These are phyloP conservation scores for Abelmoschus esculentus DNA, from an alignment of 345 rosid species.

Conservation along the genomic window DNA sequence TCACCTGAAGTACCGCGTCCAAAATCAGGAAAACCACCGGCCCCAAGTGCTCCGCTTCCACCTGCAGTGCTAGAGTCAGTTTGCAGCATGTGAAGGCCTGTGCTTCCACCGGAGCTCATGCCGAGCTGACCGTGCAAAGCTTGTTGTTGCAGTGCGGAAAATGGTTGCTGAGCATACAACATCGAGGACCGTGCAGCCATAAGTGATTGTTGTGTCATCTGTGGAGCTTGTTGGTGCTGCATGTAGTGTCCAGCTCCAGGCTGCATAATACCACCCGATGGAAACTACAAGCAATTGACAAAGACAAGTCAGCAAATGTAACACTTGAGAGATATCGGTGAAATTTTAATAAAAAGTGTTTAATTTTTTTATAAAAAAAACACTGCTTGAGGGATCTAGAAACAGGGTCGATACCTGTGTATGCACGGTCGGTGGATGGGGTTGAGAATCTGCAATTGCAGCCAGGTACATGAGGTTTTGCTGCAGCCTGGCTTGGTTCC, in stretches of 20 bases:
- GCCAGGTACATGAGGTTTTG: slow-evolving; percentile 96
- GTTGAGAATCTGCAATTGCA: slow-evolving; percentile 99
- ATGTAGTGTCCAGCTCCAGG: slow-evolving; percentile 67
- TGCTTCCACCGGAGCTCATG: slow-evolving; percentile 62
- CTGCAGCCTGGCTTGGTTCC: slow-evolving; percentile 97
- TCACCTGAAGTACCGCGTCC: slow-evolving; percentile 40
- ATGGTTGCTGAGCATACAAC: slow-evolving; percentile 78
- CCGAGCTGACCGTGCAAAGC: slow-evolving; percentile 84
- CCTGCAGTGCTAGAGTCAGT: slow-evolving; percentile 55
- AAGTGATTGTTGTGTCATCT: slow-evolving; percentile 80
- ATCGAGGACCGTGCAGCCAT: slow-evolving; percentile 90
- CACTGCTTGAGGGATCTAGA: neutral
- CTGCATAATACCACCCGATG: slow-evolving; percentile 64
- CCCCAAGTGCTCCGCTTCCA: slow-evolving; percentile 49
- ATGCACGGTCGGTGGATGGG: slow-evolving; percentile 77
- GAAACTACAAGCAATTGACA: slow-evolving; percentile 38
- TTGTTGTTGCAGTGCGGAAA: slow-evolving; percentile 70
- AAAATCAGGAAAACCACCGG: slow-evolving; percentile 67
- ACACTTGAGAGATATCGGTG: neutral
- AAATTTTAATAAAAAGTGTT: neutral
- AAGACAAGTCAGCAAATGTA: slow-evolving; percentile 1
- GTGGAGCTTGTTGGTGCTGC: slow-evolving; percentile 90
- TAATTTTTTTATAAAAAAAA: too few relatives aligned
- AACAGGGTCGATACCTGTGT: slow-evolving; percentile 49
- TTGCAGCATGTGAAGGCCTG: slow-evolving; percentile 57